Base-by-base conservation (phyloP, 2,329 filamentous ascomycete genomes). In the Aspergillus melleus region DNA sequence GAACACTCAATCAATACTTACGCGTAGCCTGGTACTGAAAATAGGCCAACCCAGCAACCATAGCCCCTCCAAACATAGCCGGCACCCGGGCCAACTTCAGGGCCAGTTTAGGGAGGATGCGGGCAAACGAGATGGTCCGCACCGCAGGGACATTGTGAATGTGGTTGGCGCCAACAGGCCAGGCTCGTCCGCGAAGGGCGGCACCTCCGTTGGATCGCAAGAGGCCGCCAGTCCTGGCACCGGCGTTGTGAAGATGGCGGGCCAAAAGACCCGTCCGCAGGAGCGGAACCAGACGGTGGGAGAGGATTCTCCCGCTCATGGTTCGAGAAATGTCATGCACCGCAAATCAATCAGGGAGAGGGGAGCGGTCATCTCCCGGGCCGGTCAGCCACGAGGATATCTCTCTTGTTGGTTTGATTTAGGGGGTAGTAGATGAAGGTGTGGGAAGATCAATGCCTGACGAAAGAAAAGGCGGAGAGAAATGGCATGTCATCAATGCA, bases 11-110 rank as follows among this genome's bases (percentile, higher is more conserved):
- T 6, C 20, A 30, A 36, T 61, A 84, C 90, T 64, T 84, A 93
- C 90, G 90, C 58, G 89, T 88, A 64, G 95, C 94, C 77, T 99
- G 95, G 74, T 99, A 98, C 74, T 99, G 95, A 52, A 99, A 80
- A 84, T 96, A 99, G 26, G 92, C 92, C 60, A 96, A 80, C 2
- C 90, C 91, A 14, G 91, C 93, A 66, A 99, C 86, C 71, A 92
- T 91, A 51, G 93, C 85, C 47, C 92, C 92, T 47, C 94, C 95
- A 70, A 96, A 93, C 80, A 97, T 89, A 59, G 95, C 95, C 20
- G 95, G 95, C 57, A 96, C 82, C 58, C 92, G 87, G 39, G 88
- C 84, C 68, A 99, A 89, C 80, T 97, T 99, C 72, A 95, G 78
- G n/a, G 95, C 88, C 54, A 99, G 83, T 74, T 91, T 94, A 2